These are phyloP conservation scores for Neckera pumila DNA, from an alignment of 225 moss, liverwort and hornwort species.

Conservation along the genomic window DNA sequence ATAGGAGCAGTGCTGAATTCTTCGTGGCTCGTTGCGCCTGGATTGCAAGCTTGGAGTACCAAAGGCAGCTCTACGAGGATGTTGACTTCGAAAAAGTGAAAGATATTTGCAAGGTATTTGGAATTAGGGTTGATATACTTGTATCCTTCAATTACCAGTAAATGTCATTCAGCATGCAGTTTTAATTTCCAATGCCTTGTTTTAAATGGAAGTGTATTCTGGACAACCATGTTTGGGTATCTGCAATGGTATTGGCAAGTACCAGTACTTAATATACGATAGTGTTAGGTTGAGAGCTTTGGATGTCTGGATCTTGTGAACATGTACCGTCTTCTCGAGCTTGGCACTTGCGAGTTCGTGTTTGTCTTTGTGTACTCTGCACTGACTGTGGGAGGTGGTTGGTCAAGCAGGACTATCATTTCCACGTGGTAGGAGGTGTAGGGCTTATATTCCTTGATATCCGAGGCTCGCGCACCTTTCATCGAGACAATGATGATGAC, in stretches of 20 bases:
- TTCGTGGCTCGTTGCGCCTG: conserved; percentile 88
- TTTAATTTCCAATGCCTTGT: neutral
- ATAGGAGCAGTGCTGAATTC: conserved; percentile 39
- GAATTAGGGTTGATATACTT: neutral
- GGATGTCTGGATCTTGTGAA: neutral
- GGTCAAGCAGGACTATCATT: conserved; percentile 71
- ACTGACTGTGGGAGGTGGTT: neutral
- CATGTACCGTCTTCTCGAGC: neutral
- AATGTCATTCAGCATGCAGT: neutral
- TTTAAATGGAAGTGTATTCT: neutral
- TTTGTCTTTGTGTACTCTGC: neutral
- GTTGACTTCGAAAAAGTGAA: conserved; percentile 40
- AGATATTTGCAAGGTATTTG: conserved; percentile 50
- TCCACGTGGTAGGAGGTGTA: conserved; percentile 75
- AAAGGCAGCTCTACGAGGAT: conserved; percentile 81
- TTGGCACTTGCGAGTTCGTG: neutral
- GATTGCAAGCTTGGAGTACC: conserved; percentile 77
- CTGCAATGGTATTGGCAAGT: neutral
- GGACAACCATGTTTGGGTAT: neutral
- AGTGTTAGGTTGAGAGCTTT: neutral
- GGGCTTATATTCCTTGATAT: conserved; percentile 89
- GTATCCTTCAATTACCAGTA: neutral
- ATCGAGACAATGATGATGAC: conserved; percentile 35
- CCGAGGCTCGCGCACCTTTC: conserved; percentile 84
- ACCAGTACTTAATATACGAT: neutral